Percentiles rank a stretch among this genome's conserved stretches.
These are phyloP conservation scores for Diplodia sapinea DNA, from an alignment of 2,329 filamentous ascomycete species.

Conservation along the genomic window DNA sequence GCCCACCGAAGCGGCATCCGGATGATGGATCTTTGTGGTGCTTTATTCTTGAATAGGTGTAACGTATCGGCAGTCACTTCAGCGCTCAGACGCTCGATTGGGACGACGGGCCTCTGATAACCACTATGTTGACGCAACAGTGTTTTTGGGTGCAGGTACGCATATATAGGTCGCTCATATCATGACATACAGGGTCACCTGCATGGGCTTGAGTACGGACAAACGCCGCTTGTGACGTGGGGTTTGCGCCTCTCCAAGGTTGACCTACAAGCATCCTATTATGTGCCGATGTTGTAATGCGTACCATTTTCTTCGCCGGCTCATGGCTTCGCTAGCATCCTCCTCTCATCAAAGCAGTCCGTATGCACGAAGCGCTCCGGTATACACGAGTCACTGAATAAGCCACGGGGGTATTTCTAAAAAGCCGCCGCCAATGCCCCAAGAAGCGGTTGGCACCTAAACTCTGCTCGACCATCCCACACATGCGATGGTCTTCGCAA, in stretches of 20 bases:
- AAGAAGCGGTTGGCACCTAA: neutral
- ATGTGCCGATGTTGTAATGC: neutral
- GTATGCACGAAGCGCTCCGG: neutral
- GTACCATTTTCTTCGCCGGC: neutral
- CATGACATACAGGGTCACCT: neutral
- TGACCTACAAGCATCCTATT: neutral
- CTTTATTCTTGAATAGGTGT: too few relatives aligned
- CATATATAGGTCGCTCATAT: neutral
- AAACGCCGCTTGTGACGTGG: neutral
- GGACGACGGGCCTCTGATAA: too few relatives aligned
- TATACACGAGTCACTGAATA: neutral
- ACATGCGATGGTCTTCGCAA: neutral
- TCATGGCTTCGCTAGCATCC: neutral
- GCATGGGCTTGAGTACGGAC: neutral
- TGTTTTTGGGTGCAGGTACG: too few relatives aligned
- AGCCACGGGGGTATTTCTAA: neutral
- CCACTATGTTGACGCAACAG: too few relatives aligned
- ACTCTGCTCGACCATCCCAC: neutral
- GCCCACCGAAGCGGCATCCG: neutral
- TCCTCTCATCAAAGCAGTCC: neutral
- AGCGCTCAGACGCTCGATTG: too few relatives aligned
- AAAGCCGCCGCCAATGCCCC: neutral
- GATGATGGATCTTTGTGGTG: neutral
- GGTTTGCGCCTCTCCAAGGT: too few relatives aligned
- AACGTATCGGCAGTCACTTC: too few relatives aligned